Percentiles rank a stretch among this genome's conserved stretches.
phyloP scores from a whole-genome alignment of 441 rosid genomes.

The Adansonia madagascariensis region DNA sequence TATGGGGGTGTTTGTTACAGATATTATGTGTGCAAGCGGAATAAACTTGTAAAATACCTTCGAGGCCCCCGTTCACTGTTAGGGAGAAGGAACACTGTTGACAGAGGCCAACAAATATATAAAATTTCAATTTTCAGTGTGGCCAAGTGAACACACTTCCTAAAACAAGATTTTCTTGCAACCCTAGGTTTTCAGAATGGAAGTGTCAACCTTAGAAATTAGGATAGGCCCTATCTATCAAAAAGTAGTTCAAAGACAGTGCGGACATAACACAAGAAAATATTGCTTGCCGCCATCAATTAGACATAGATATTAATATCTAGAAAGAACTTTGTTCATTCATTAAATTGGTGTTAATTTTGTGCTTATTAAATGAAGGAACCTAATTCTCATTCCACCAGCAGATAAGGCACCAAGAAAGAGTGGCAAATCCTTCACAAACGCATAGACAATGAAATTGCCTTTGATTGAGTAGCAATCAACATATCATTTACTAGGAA shows the following conservation, averaged over 20 bases:
- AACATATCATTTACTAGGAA: background rate
- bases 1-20: background rate
- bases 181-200: background rate
- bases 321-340: background rate
- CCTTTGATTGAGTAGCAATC: background rate
- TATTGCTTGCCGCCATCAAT: background rate
- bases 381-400: constrained; percentile 5
- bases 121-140: background rate
- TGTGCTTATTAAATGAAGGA: background rate
- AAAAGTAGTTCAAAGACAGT: background rate
- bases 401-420: background rate
- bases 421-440: background rate
- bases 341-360: background rate
- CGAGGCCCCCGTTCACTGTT: background rate
- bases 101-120: background rate
- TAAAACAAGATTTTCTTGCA: background rate
- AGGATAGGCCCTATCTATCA: background rate
- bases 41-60: background rate
- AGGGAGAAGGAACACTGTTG: background rate
- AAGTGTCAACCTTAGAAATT: background rate
- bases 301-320: background rate
- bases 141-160: constrained; percentile 6
- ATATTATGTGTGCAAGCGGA: background rate
- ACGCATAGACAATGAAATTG: background rate
- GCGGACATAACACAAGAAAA: background rate